Base-by-base conservation (phyloP, 805 yeast genomes). In the Nakazawaea ishiwadae region DNA sequence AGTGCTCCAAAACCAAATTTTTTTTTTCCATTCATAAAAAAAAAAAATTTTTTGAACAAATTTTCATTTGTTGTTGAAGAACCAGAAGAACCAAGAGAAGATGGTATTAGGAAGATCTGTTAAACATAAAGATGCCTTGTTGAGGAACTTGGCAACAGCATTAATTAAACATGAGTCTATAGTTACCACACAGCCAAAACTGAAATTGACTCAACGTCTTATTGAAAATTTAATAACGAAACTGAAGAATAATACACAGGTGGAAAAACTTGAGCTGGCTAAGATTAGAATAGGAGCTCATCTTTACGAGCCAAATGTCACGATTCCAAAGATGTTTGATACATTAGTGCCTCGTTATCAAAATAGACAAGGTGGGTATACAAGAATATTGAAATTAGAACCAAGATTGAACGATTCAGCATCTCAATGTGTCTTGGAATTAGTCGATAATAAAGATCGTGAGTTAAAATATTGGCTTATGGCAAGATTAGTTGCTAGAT, bases 331-430 rank as follows among this genome's bases (percentile, higher is more conserved):
- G 55, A 63, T 93, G 33, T 67, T 83, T 45, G 73, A 70, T 14
- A 87, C 76, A 31, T 67, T 90, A 31, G 75, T 78, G 4, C 69
- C 75, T 31, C 70, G 95, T 44, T 90, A 84, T 55, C 54, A 66
- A 4, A 53, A 62, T 18, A 75, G 96, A 63, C 56, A 62, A 1
- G 85, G 88, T 47, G 97, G 97, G 1, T 91, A 82, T 65, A 88
- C 97, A 3, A 77, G 98, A 51, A 77, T 91, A 40, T 65, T 89
- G 47, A 81, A 76, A 51, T 67, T 93, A 46, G 98, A 93, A 60
- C 88, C 90, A 14, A 73, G 98, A 50, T 61, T 82, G 35, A 90
- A 93, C 42, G 99, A 93, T 59, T 84, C 80, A 47, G 96, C 97
- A 0, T 90, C 90, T 24, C 93, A 86, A 71, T 81, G 93, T 0